A percentile compares a stretch with the other conserved stretches of the same genome.
Evolutionary conservation across 192 early-diverging fungal genomes (phyloP).

Genomic region (Jimgerdemannia flammicorona): DNA sequence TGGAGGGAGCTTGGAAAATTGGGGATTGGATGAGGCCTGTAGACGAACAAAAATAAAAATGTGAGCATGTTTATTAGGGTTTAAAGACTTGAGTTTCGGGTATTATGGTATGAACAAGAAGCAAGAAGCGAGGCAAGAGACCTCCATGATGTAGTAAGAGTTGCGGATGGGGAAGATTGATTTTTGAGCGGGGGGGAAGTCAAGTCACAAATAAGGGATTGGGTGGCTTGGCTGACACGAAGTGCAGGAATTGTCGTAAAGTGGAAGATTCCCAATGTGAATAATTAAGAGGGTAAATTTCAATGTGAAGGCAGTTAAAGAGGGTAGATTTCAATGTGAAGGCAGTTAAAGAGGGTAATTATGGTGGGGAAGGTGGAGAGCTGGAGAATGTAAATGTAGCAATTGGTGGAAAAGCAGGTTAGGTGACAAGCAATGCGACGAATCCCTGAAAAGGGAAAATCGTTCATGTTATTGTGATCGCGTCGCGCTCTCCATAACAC

Average conservation of each 20-base stretch:
- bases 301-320: no score
- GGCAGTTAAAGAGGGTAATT: no score
- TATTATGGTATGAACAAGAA: not conserved
- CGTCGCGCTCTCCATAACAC: not conserved
- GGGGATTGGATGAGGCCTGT: not conserved
- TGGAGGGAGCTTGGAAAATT: conserved; percentile 3
- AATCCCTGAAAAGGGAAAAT: not conserved
- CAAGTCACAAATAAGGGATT: no score
- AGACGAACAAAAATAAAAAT: not conserved
- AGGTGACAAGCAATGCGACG: not conserved
- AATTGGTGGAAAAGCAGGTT: not conserved
- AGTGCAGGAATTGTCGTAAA: no score
- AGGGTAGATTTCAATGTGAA: no score
- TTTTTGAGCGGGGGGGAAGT: no score
- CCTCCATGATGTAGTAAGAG: not conserved
- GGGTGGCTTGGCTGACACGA: no score
- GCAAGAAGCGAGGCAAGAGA: not conserved
- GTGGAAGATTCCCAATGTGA: no score
- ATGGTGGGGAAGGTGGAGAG: no score
- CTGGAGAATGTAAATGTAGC: not conserved
- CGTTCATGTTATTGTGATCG: not conserved
- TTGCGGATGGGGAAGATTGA: no score
- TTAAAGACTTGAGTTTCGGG: no score
- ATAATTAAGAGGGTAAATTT: no score
- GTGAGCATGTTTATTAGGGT: not conserved